phyloP scores from a whole-genome alignment of 2,329 filamentous ascomycete genomes.

The Cladosporium phlei region DNA sequence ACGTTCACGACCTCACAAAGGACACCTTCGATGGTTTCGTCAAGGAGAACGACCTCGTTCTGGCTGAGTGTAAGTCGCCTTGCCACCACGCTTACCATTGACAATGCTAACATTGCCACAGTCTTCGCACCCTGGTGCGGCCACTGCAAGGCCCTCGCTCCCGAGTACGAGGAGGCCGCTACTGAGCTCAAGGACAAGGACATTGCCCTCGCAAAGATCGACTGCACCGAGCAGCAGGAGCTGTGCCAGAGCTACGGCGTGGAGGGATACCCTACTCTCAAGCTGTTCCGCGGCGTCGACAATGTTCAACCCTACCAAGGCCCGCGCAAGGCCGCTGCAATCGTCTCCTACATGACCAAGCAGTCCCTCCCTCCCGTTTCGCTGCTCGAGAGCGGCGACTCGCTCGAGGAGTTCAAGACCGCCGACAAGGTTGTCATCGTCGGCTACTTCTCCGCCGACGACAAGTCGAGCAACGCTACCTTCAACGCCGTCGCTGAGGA shows the following conservation, averaged over 20 bases:
- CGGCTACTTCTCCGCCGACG: constrained; percentile 74
- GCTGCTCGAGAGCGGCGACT: constrained; percentile 65
- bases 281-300: constrained; percentile 92
- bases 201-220: constrained; percentile 79
- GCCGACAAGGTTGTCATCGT: constrained; percentile 95
- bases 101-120: constrained; percentile 30
- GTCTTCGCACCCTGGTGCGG: constrained; percentile 96
- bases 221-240: constrained; percentile 91
- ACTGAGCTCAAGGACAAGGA: constrained; percentile 82
- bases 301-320: constrained; percentile 79
- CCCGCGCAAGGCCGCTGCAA: constrained; percentile 76
- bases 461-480: constrained; percentile 81
- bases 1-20: constrained; percentile 79
- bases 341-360: constrained; percentile 92
- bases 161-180: constrained; percentile 84
- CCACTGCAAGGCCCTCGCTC: constrained; percentile 96
- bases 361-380: constrained; percentile 93
- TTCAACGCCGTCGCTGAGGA: constrained; percentile 68
- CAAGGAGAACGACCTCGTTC: constrained; percentile 77
- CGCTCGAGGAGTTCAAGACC: constrained; percentile 92
- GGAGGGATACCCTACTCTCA: constrained; percentile 96
- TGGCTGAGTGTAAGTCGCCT: constrained; percentile 76
- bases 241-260: constrained; percentile 88
- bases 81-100: neutral
- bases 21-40: constrained; percentile 86